Base-by-base conservation (phyloP, 108 stramenopile genomes). In the Nitzschia putrida region DNA sequence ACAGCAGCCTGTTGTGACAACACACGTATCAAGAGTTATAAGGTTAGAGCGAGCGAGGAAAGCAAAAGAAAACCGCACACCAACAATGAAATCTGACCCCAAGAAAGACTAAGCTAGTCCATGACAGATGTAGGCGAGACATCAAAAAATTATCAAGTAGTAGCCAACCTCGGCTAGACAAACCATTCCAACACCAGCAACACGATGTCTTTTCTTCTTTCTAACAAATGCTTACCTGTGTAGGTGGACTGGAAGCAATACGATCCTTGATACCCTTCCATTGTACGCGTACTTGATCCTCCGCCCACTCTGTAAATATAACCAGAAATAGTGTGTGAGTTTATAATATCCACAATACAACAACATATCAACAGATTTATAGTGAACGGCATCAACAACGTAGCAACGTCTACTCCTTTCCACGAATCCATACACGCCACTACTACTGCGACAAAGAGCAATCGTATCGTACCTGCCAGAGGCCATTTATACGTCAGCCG, bases 401-500 rank as follows among this genome's bases (percentile, higher is more conserved):
- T 34, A 5, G 3, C 47, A 18, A 49, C 18, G 47, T 49, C 3
- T 49, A 2, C n/a, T 6, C 47, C 14, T 2, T 16, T 6, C n/a
- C 18, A 18, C n/a, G 47, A 49, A 18, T 18, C 47, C 14, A 49
- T 18, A 49, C 2, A 49, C 47, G 2, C 14, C 18, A 5, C 47
- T 16, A n/a, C n/a, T n/a, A n/a, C n/a, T n/a, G n/a, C n/a, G n/a
- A n/a, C n/a, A 6, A 16, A 49, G 1, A 49, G 47, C 47, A 49
- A 49, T 38, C 65, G 22, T 66, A 49, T 38, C 65, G 22, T 66
- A 66, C 65, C 65, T 53, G 65, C 65, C 12, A 52, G 8, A 21
- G 65, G 65, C 65, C 65, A 66, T 38, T 53, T 52, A 18, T 53
- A 66, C 12, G 65, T 53, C 8, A 66, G 52, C 21, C 65, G 51